Conservation (phyloP, 2,329 filamentous ascomycete species). For the Claviceps purpurea region DNA sequence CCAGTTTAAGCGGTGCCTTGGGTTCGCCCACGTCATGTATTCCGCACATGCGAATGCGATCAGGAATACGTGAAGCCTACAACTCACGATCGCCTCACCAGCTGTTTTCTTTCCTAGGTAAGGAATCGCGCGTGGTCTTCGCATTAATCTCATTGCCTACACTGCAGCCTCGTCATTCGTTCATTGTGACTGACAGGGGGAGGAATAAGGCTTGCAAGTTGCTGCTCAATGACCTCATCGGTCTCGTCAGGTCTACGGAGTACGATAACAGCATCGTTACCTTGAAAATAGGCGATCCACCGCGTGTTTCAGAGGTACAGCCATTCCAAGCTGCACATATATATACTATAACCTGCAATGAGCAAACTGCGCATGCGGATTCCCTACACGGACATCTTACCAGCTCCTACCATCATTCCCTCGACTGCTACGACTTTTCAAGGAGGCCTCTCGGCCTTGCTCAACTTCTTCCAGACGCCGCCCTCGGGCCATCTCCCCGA, state of each 20-base stretch:
- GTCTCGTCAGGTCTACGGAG: neutral
- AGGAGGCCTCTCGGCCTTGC: conserved; percentile 65
- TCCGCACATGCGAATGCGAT: neutral
- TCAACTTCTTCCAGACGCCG: conserved; percentile 57
- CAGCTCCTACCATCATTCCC: conserved; percentile 63
- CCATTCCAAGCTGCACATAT: neutral
- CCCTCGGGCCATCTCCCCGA: conserved; percentile 34
- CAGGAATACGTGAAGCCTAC: neutral
- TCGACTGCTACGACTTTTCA: conserved; percentile 52
- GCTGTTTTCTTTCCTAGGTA: neutral
- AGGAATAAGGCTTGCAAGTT: neutral
- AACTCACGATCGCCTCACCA: neutral
- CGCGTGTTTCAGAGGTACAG: neutral
- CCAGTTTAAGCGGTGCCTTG: too few relatives aligned
- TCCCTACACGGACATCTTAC: conserved; percentile 75
- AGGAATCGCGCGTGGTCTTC: too few relatives aligned
- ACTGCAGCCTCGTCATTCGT: neutral
- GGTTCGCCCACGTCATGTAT: neutral
- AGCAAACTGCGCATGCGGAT: conserved; percentile 69
- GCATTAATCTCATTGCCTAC: neutral
- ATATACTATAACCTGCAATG: conserved; percentile 28
- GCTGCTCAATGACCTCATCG: neutral
- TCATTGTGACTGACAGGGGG: too few relatives aligned
- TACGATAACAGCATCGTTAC: neutral
- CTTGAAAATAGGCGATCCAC: neutral